phyloP scores from a whole-genome alignment of 2,329 filamentous ascomycete species.

The Fusarium sp. region DNA sequence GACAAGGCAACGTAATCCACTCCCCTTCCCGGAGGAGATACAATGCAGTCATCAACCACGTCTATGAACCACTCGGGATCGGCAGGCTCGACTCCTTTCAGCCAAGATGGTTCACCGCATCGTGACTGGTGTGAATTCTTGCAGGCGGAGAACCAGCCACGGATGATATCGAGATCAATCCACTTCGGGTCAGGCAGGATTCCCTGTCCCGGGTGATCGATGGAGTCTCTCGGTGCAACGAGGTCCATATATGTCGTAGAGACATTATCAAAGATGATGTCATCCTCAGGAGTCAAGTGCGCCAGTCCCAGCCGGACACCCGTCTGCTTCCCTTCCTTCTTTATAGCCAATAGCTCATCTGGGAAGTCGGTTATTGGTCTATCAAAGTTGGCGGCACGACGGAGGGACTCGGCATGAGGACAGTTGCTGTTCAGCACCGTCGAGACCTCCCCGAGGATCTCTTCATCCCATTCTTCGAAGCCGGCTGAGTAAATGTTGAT shows the following conservation, averaged over 20 bases:
- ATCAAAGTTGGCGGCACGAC: conserved; percentile 12
- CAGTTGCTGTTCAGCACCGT: conserved; percentile 2
- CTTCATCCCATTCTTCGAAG: conserved; percentile 20
- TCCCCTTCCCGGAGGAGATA: conserved; percentile 1
- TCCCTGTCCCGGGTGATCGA: conserved; percentile 3
- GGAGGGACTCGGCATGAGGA: conserved; percentile 16
- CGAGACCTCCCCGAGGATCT: conserved; percentile 16
- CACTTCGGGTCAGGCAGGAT: conserved; percentile 12
- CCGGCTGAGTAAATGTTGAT: conserved; percentile 12
- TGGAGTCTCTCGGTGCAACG: neutral
- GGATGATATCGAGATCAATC: conserved; percentile 11
- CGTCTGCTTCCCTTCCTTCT: conserved; percentile 13
- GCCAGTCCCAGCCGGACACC: conserved; percentile 12
- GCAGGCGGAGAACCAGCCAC: conserved; percentile 7
- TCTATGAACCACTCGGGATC: conserved; percentile 17
- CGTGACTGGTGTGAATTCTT: neutral
- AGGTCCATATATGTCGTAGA: conserved; percentile 20
- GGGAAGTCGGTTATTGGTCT: conserved; percentile 9
- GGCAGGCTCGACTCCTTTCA: conserved; percentile 12
- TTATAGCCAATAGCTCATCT: conserved; percentile 3
- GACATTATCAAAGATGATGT: conserved; percentile 16
- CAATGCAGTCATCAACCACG: conserved; percentile 13
- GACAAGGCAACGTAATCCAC: conserved; percentile 17
- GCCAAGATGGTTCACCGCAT: conserved; percentile 20
- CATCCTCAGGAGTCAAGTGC: neutral